Conservation (phyloP, 495 filamentous ascomycete genomes). For the Tuber aestivum region DNA sequence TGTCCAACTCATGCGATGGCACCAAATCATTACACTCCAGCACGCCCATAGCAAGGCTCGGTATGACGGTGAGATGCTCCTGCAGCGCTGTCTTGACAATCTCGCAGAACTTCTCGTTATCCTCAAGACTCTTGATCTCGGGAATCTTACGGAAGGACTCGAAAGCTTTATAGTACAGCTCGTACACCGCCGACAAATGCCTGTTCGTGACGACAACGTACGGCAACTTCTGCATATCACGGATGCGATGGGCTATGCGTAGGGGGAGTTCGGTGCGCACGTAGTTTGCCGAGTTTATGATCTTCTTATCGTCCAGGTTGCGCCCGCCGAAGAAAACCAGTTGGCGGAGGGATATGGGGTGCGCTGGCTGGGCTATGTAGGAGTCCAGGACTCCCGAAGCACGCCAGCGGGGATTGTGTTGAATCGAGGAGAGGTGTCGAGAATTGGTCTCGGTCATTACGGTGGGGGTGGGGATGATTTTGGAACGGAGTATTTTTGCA, state of each 20-base stretch:
- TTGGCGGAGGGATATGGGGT: conserved; percentile 41
- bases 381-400: conserved; percentile 40
- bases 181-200: conserved; percentile 89
- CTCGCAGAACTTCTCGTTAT: conserved; percentile 85
- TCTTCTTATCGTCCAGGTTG: conserved; percentile 78
- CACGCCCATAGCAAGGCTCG: conserved; percentile 87
- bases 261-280: conserved; percentile 90
- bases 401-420: conserved; percentile 34
- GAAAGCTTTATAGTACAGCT: conserved; percentile 93
- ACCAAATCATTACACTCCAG: conserved; percentile 78
- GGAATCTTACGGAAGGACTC: conserved; percentile 76
- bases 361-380: conserved; percentile 41
- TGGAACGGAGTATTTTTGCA: not conserved
- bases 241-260: conserved; percentile 77
- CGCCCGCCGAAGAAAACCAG: conserved; percentile 85
- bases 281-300: conserved; percentile 94
- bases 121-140: conserved; percentile 76
- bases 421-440: conserved; percentile 17
- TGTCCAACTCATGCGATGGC: conserved; percentile 70
- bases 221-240: conserved; percentile 94
- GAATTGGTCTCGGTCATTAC: not conserved
- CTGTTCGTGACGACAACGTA: conserved; percentile 95
- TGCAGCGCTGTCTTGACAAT: conserved; percentile 69
- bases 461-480: not conserved
- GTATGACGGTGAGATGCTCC: conserved; percentile 89